phyloP scores from a whole-genome alignment of 257 asterid genomes.

The Sherardia arvensis region DNA sequence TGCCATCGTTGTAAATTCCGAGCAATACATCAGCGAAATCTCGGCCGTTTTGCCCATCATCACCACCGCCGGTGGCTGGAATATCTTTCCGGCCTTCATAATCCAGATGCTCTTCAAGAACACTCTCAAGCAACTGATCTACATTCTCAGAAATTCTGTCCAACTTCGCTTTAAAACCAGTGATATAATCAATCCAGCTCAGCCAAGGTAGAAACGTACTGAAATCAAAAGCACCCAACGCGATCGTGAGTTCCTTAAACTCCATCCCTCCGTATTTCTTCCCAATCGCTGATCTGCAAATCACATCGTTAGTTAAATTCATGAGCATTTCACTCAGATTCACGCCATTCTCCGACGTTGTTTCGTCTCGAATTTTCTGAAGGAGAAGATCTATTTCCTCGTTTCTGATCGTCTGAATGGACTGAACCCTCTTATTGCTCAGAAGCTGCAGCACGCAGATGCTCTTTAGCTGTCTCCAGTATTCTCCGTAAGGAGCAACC shows the following conservation, averaged over 20 bases:
- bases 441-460: too few species aligned
- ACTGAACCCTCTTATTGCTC: too few species aligned
- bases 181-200: slow-evolving; percentile 24
- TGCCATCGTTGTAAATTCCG: slow-evolving; percentile 12
- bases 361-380: neutral
- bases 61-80: neutral
- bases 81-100: too few species aligned
- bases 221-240: slow-evolving; percentile 11
- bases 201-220: slow-evolving; percentile 19
- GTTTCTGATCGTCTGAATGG: too few species aligned
- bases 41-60: too few species aligned
- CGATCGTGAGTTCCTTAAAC: slow-evolving; percentile 3
- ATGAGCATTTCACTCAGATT: too few species aligned
- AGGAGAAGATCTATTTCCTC: neutral
- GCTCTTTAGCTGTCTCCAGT: too few species aligned
- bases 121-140: slow-evolving; percentile 24
- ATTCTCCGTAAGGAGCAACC: too few species aligned
- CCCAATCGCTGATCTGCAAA: neutral
- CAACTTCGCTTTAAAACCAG: slow-evolving; percentile 21
- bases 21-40: slow-evolving; percentile 24
- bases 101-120: slow-evolving; percentile 18
- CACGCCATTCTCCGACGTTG: too few species aligned
- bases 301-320: too few species aligned
- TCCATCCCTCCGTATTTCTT: slow-evolving; percentile 8
- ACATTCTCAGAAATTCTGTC: slow-evolving; percentile 9